Evolutionary conservation across 129 eudicot genomes (phyloP), one percentile per base, ranked within the genome.

Genomic region (Flaveria trinervia): DNA sequence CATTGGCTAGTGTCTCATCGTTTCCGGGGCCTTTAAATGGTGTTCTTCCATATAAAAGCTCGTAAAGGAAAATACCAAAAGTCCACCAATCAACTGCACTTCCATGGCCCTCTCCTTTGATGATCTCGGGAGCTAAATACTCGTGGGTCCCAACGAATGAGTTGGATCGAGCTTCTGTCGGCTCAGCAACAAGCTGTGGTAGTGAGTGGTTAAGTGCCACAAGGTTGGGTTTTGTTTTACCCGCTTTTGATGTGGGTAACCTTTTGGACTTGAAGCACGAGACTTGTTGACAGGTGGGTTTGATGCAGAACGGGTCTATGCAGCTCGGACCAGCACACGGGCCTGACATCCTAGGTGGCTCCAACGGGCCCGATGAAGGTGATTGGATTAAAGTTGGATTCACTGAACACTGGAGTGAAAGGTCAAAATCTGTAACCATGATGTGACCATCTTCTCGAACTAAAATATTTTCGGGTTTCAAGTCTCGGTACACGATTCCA

Each of bases 51-150:
- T 61, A 61, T 28, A 61, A 61, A 61, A 61, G 67, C 41, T 61
- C 67, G 9, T 92, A 92, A 1, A 92, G 91, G 17, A 92, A 89
- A 22, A 92, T 84, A n/a, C 97, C 97, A 33, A 87, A 83, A 1
- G 97, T 92, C 97, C 97, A 92, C 97, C 97, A 92, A 75, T 92
- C 97, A 20, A 92, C 96, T 2, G 97, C 97, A 72, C 96, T 89
- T 20, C 97, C 97, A 44, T 92, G 97, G 3, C 96, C 97, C 51
- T 61, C 67, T 61, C 65, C 65, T 57, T 57, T 57, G 26, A 57
- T 57, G 65, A 57, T 57, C 65, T 57, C 65, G 15, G 65, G 67
- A 61, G 67, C 67, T 61, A 61, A 13, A 61, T 61, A 61, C 67
- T 61, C 67, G 17, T 92, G 97, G 49, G 97, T 92, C 23, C 97